Evolutionary conservation across 371 early-diverging fungal species (phyloP).

Genomic region (Catenaria anguillulae): DNA sequence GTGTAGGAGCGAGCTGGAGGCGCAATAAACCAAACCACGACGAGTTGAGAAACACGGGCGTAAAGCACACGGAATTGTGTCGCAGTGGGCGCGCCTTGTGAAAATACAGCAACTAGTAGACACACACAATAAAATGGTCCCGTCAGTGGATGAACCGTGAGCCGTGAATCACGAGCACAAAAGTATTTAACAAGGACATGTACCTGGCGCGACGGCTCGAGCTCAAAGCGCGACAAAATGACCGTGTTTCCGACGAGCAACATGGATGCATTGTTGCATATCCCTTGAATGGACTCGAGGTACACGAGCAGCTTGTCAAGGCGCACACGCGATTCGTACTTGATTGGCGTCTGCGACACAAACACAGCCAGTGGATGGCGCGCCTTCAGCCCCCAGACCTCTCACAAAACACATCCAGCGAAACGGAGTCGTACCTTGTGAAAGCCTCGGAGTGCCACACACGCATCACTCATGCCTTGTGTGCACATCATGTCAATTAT

Average conservation of each 20-base stretch:
- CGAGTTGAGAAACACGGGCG: conserved; percentile 25
- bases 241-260: conserved; percentile 31
- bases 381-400: no score
- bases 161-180: background rate
- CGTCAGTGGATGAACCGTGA: background rate
- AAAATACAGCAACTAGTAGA: conserved; percentile 35
- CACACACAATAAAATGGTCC: background rate
- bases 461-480: conserved; percentile 16
- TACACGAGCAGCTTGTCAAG: conserved; percentile 33
- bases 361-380: background rate
- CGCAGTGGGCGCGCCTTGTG: conserved; percentile 28
- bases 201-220: conserved; percentile 34
- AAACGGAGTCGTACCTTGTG: conserved; percentile 18
- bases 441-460: conserved; percentile 24
- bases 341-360: conserved; percentile 5
- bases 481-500: background rate
- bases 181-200: no score
- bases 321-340: conserved; percentile 22
- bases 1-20: conserved; percentile 22
- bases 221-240: conserved; percentile 25
- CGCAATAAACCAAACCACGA: conserved; percentile 31
- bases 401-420: no score
- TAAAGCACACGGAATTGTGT: conserved; percentile 18
- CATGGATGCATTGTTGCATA: conserved; percentile 37
- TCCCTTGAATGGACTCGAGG: conserved; percentile 32